These are phyloP conservation scores for Penicillium turbatum DNA, from an alignment of 495 filamentous ascomycete genomes.

Conservation along the genomic window DNA sequence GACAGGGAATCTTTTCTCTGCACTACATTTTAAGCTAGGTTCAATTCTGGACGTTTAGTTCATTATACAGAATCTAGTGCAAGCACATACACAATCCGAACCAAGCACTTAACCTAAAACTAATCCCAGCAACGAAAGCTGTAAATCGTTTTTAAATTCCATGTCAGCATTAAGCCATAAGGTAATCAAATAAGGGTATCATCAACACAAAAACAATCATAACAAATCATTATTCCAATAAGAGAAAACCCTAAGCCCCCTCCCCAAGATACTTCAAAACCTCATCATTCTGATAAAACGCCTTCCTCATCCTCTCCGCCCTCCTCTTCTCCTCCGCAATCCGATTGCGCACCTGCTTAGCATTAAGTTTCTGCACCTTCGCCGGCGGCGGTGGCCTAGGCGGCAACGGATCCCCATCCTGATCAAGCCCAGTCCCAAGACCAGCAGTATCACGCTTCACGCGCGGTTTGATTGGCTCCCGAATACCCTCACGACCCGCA, in stretches of 20 bases:
- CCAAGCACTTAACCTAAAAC: not conserved
- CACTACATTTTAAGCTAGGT: not conserved
- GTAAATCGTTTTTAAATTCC: too few species aligned
- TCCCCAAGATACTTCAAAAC: constrained; percentile 67
- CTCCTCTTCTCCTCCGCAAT: constrained; percentile 57
- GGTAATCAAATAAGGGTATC: constrained; percentile 1
- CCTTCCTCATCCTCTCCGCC: constrained; percentile 55
- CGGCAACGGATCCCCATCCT: constrained; percentile 22
- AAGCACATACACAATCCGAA: not conserved
- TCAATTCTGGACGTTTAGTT: not conserved
- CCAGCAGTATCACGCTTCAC: constrained; percentile 72
- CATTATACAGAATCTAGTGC: not conserved
- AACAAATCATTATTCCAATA: not conserved
- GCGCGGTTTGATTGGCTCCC: constrained; percentile 68
- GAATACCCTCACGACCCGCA: constrained; percentile 62
- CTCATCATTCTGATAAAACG: constrained; percentile 67
- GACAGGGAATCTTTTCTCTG: not conserved
- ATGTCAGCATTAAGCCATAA: too few species aligned
- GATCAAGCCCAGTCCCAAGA: constrained; percentile 49
- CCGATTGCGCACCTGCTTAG: constrained; percentile 61
- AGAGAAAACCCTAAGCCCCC: constrained; percentile 3
- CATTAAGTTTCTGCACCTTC: constrained; percentile 59
- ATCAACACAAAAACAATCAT: not conserved
- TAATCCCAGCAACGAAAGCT: not conserved
- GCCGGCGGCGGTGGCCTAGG: constrained; percentile 33